Base-by-base conservation (phyloP, 768 basidiomycete genomes). In the Russula brevipes region DNA sequence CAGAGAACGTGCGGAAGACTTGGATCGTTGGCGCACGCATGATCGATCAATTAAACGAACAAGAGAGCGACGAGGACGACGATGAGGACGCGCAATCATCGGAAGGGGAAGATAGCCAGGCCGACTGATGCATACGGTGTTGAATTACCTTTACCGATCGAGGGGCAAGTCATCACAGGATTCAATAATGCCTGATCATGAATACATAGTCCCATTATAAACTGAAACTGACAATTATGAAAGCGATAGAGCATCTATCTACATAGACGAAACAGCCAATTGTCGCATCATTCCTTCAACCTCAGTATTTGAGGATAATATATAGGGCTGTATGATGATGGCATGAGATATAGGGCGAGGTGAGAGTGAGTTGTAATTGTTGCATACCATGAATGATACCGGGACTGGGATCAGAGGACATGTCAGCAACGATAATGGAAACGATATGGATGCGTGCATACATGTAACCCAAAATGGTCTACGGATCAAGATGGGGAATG, bases 31-130 rank as follows among this genome's bases (percentile, higher is more conserved):
- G 88, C 41, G 79, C 81, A 36, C 82, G 81, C 66, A 86, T 92
- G 83, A 89, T 95, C 59, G 79, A 89, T 66, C 88, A 92, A 69
- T 87, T 92, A 54, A 82, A 91, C 67, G 87, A 85, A 57, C 89
- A 91, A 71, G 89, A 87, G 19, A 88, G 82, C 59, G 79, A 79
- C 6, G 76, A 79, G 30, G 76, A 77, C 71, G 73, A 24, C 45
- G 64, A 46, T 14, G 63, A 60, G 44, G 42, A 33, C 12, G 54
- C 17, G 2, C 16, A 41, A 14, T 59, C 60, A 16, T 65, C 59
- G 38, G 71, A 71, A 47, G 71, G 68, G 3, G 70, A 67, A 16
- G 66, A 68, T 31, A 71, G 70, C 19, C 69, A 72, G 9, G 64
- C 69, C n/a, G 68, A 66, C 4, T 68, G 68, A 50, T 57, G 58